Conservation (phyloP, 768 basidiomycete species). For the Tulasnella calospora region DNA sequence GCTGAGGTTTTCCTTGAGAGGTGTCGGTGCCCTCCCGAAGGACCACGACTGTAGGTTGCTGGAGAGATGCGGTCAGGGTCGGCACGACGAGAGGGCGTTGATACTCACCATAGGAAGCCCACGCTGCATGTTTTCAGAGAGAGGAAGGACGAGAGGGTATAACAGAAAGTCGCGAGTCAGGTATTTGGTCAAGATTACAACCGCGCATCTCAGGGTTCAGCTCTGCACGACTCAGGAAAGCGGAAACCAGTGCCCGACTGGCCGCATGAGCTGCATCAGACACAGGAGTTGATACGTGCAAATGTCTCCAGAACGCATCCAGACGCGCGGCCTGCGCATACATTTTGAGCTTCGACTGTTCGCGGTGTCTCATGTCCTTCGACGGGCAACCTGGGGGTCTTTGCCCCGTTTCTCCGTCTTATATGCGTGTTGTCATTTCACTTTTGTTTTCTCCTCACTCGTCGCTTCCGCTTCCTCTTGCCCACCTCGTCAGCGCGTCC, state of each 20-base stretch:
- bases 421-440: neutral
- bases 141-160: neutral
- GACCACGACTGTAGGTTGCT: slow-evolving; percentile 98
- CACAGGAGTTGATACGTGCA: no score
- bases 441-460: neutral
- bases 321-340: no score
- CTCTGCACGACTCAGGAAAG: neutral
- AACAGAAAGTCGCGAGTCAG: neutral
- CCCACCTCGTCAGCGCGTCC: neutral
- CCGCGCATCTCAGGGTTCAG: neutral
- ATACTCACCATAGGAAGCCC: slow-evolving; percentile 65
- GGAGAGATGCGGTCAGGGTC: slow-evolving; percentile 29
- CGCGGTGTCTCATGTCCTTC: neutral
- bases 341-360: no score
- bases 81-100: neutral
- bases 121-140: slow-evolving; percentile 59
- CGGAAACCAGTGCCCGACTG: no score
- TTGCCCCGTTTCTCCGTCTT: neutral
- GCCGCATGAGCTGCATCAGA: no score
- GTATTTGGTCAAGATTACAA: slow-evolving; percentile 4
- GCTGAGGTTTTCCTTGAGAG: slow-evolving; percentile 87
- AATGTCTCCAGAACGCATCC: no score
- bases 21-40: slow-evolving; percentile 94
- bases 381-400: neutral
- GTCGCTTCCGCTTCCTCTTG: neutral